Evolutionary conservation across 768 basidiomycete species (phyloP).

Genomic region (Mycena latifolia): DNA sequence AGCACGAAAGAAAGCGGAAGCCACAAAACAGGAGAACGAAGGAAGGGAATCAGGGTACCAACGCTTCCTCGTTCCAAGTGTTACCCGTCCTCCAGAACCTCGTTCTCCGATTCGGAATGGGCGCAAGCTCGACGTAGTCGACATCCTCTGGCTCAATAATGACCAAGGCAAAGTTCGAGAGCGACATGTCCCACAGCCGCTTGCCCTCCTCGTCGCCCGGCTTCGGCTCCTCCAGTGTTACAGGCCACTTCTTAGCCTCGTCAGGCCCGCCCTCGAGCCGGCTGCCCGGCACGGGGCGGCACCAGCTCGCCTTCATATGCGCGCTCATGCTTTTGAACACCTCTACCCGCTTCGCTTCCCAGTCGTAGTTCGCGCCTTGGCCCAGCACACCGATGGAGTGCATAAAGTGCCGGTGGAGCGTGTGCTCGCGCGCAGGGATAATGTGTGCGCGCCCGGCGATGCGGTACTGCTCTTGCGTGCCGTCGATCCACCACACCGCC

Average conservation of each 20-base stretch:
- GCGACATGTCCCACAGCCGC: slow-evolving; percentile 63
- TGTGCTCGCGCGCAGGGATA: slow-evolving; percentile 62
- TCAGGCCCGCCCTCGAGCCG: slow-evolving; percentile 63
- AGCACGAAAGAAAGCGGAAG: neutral
- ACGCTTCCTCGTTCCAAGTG: slow-evolving; percentile 68
- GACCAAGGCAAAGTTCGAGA: slow-evolving; percentile 78
- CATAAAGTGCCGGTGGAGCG: slow-evolving; percentile 50
- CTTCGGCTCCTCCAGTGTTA: slow-evolving; percentile 59
- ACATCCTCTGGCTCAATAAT: slow-evolving; percentile 78
- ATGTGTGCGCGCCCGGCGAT: slow-evolving; percentile 69
- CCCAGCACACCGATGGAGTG: slow-evolving; percentile 46
- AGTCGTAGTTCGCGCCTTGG: slow-evolving; percentile 61
- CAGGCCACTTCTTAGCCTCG: slow-evolving; percentile 74
- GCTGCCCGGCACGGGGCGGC: slow-evolving; percentile 74
- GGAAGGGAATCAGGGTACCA: slow-evolving; percentile 67
- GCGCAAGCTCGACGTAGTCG: slow-evolving; percentile 75
- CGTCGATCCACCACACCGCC: slow-evolving; percentile 80
- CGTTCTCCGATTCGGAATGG: slow-evolving; percentile 69
- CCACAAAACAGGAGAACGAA: neutral
- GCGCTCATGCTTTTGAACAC: slow-evolving; percentile 71
- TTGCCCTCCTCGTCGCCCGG: slow-evolving; percentile 56
- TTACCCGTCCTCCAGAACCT: slow-evolving; percentile 59
- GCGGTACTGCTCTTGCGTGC: slow-evolving; percentile 80
- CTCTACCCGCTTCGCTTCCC: slow-evolving; percentile 74
- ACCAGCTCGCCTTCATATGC: slow-evolving; percentile 80